phyloP scores from a whole-genome alignment of 2,329 filamentous ascomycete genomes.

The Phialophora expanda region DNA sequence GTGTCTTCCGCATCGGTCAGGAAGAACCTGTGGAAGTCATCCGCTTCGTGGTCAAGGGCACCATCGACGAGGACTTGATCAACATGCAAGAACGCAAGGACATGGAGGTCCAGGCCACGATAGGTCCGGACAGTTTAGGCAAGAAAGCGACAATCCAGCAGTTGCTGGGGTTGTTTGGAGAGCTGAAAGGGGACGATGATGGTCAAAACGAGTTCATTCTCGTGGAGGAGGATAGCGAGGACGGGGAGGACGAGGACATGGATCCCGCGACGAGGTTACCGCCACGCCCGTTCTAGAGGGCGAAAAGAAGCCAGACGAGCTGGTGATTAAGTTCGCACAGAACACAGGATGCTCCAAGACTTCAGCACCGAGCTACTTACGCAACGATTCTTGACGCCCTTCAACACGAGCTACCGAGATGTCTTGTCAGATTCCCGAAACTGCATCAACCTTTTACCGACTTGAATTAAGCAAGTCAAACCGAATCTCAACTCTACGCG shows the following conservation, averaged over 20 bases:
- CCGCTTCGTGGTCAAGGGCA: constrained; percentile 61
- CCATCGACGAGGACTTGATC: constrained; percentile 64
- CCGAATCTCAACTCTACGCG: no score
- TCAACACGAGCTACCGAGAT: not conserved
- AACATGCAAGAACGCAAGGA: constrained; percentile 63
- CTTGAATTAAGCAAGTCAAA: no score
- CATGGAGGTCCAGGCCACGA: constrained; percentile 46
- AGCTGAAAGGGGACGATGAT: constrained; percentile 24
- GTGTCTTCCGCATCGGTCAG: constrained; percentile 61
- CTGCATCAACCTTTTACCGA: not conserved
- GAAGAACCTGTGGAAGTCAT: constrained; percentile 63
- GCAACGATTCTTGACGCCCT: not conserved
- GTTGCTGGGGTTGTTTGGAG: constrained; percentile 42
- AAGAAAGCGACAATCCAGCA: constrained; percentile 33
- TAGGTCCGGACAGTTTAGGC: constrained; percentile 25
- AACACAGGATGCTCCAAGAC: no score
- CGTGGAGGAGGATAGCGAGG: constrained; percentile 29
- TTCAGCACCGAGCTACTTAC: not conserved
- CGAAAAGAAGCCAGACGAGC: not conserved
- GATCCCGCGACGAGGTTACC: constrained; percentile 22
- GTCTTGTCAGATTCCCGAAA: not conserved
- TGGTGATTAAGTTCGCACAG: not conserved
- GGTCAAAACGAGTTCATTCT: constrained; percentile 32
- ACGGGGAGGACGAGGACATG: constrained; percentile 23
- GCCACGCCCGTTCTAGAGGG: constrained; percentile 28